These are phyloP conservation scores for Alternaria sp. DNA, from an alignment of 2,329 filamentous ascomycete species.

Conservation along the genomic window DNA sequence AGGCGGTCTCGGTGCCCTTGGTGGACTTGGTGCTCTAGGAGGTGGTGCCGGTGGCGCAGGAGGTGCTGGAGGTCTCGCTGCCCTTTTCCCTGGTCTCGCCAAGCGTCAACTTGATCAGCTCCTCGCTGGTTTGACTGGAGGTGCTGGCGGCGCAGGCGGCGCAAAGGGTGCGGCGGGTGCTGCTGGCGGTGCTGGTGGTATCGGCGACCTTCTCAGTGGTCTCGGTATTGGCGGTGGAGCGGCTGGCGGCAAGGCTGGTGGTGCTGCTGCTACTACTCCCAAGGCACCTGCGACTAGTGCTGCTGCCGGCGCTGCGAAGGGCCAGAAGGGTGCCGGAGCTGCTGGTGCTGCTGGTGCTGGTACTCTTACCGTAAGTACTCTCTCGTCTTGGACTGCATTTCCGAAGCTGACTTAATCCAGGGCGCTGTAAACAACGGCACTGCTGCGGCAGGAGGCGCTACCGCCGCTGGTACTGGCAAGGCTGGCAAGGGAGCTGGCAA, in stretches of 20 bases:
- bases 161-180: constrained; percentile 4
- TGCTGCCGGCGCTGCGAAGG: constrained; percentile 5
- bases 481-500: neutral
- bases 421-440: constrained; percentile 7
- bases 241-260: neutral
- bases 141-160: constrained; percentile 12
- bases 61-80: neutral
- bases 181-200: neutral
- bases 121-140: neutral
- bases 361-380: neutral
- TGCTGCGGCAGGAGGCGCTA: neutral
- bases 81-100: neutral
- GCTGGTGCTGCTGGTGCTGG: neutral
- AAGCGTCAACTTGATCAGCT: neutral
- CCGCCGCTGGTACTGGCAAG: neutral
- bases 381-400: neutral
- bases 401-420: neutral
- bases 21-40: neutral
- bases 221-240: neutral
- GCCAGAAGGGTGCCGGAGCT: neutral
- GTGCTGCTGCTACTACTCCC: neutral
- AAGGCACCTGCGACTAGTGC: neutral
- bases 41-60: constrained; percentile 1
- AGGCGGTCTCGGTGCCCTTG: neutral
- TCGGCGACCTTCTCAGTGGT: constrained; percentile 7